Base-by-base conservation (phyloP, 495 filamentous ascomycete genomes). In the Lasiosphaeriaceae sp. region DNA sequence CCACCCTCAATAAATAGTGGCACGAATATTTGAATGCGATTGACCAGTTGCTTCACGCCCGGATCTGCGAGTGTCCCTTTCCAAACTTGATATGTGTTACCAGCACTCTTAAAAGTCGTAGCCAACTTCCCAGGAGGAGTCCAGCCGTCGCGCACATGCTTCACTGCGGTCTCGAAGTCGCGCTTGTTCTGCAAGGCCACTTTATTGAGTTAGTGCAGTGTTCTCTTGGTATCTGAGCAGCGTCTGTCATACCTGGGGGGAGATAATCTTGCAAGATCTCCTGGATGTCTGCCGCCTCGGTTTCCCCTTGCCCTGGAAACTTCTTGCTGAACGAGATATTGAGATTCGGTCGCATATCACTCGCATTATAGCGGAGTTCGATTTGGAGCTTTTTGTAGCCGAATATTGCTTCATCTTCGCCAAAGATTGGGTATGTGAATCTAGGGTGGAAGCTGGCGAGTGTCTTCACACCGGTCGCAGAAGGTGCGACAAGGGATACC, bases 1-100 rank as follows among this genome's bases (percentile, higher is more conserved):
- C 90, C 95, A 21, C 90, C 94, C 71, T 99, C 94, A 58, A 99
- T 96, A 71, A 88, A 96, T 52, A 97, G 77, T 8, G 87, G 86
- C n/a, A 90, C 81, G 22, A 92, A 76, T 37, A 96, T 83, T 69
- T 96, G 90, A 47, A 92, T 83, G 47, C 90, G 89, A 64, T 83
- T 83, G 55, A 94, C 64, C 29, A 96, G 67, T 59, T 82, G 75
- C 57, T 77, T 78, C 29, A 92, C 81, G 16, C 74, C 76, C 0
- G 80, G 69, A 59, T 83, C 77, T 20, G 76, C 65, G 34, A 82
- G 55, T 39, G 53, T 79, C 20, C 79, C 77, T 52, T 71, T 72
- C 78, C 80, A 85, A 22, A 86, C 71, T 56, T 83, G 78, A 52
- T 72, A 82, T 9, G 66, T 71, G 16, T 68, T 69, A 19, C 67